phyloP scores from a whole-genome alignment of 2,329 filamentous ascomycete genomes.

The Tothia fuscella region DNA sequence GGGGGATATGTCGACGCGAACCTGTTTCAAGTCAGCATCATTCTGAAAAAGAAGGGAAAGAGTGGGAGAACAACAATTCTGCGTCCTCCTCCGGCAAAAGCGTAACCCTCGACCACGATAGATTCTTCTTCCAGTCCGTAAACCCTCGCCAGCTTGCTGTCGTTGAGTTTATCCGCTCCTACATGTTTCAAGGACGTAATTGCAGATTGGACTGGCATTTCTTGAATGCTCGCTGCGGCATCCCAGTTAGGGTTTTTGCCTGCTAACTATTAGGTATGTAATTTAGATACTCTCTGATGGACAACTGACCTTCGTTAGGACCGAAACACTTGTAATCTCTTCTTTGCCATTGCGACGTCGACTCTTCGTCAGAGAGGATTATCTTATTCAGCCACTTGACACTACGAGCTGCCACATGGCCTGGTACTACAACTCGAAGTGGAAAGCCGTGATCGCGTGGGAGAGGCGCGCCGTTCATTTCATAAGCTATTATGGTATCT shows the following conservation, averaged over 20 bases:
- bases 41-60: not conserved
- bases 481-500: conserved; percentile 45
- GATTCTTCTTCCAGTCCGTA: conserved; percentile 1
- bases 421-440: conserved; percentile 30
- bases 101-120: no score
- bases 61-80: not conserved
- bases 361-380: conserved; percentile 29
- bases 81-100: no score
- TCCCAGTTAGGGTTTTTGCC: conserved; percentile 35
- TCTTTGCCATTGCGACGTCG: not conserved
- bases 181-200: conserved; percentile 35
- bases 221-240: conserved; percentile 39
- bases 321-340: conserved; percentile 1
- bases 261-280: conserved; percentile 37
- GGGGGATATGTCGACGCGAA: conserved; percentile 35
- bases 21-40: not conserved
- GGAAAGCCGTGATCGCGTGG: conserved; percentile 34
- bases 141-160: conserved; percentile 27
- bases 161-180: conserved; percentile 29
- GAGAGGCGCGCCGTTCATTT: conserved; percentile 30
- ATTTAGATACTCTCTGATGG: conserved; percentile 40
- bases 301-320: conserved; percentile 33
- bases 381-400: conserved; percentile 32
- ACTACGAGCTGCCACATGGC: conserved; percentile 29
- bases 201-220: no score